A percentile compares a stretch with the other conserved stretches of the same genome.
Evolutionary conservation across 148 eudicot species (phyloP).

Genomic region (Spergularia bocconei): DNA sequence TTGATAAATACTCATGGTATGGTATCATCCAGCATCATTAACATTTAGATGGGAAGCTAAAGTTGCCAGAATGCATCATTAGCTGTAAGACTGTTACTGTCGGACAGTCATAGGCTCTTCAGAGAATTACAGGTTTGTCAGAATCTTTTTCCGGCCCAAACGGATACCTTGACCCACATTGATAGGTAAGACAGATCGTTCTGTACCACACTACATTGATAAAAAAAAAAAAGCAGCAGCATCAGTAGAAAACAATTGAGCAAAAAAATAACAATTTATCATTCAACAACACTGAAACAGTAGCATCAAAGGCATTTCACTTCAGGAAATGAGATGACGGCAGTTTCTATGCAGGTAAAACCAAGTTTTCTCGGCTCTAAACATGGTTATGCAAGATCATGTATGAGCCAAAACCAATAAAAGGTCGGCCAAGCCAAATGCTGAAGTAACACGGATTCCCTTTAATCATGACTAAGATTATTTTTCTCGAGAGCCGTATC

Average conservation of each 20-base stretch:
- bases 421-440: background rate
- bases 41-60: no score
- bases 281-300: background rate
- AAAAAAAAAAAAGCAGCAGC: background rate
- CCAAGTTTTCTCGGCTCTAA: background rate
- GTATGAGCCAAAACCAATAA: background rate
- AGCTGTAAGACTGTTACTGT: background rate
- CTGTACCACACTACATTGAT: constrained; percentile 59
- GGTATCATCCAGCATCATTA: no score
- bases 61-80: background rate
- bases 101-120: background rate
- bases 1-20: no score
- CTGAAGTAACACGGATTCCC: background rate
- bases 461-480: background rate
- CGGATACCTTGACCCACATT: constrained; percentile 56
- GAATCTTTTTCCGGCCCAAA: constrained; percentile 50
- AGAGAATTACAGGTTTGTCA: constrained; percentile 28
- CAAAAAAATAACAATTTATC: background rate
- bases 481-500: background rate
- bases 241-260: background rate
- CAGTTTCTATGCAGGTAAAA: background rate
- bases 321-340: no score
- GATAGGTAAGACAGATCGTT: constrained; percentile 59
- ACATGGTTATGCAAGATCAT: background rate
- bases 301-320: no score